Evolutionary conservation across 2,329 filamentous ascomycete species (phyloP).

Genomic region (Lachnellula arida): DNA sequence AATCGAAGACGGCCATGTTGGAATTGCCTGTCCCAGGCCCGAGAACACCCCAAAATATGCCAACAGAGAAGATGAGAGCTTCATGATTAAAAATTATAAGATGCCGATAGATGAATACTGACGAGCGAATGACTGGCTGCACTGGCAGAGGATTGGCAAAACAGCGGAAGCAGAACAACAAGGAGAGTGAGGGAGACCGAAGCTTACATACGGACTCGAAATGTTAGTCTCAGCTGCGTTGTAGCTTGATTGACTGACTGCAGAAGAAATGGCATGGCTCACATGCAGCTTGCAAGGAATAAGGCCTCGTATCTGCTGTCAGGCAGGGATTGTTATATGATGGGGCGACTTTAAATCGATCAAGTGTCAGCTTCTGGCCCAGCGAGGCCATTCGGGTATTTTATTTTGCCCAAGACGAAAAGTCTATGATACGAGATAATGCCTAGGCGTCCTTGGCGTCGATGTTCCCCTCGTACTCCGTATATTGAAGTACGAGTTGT

Average conservation of each 20-base stretch:
- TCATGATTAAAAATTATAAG: slow-evolving; percentile 24
- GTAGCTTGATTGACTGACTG: neutral
- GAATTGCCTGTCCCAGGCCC: slow-evolving; percentile 37
- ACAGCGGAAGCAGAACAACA: slow-evolving; percentile 1
- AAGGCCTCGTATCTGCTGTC: neutral
- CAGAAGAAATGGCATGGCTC: neutral
- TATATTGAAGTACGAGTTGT: too few relatives aligned
- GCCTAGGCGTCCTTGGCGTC: too few relatives aligned
- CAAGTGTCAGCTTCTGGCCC: neutral
- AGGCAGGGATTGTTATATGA: neutral
- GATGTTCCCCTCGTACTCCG: too few relatives aligned
- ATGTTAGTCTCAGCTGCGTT: slow-evolving; percentile 17
- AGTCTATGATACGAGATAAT: too few relatives aligned
- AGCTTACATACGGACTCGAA: slow-evolving; percentile 10
- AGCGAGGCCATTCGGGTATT: too few relatives aligned
- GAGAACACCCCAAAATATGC: slow-evolving; percentile 14
- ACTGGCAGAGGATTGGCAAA: slow-evolving; percentile 12
- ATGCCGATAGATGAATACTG: slow-evolving; percentile 4
- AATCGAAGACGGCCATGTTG: slow-evolving; percentile 55
- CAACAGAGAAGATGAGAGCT: slow-evolving; percentile 15
- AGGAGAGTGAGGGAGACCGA: neutral
- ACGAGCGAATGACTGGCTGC: slow-evolving; percentile 21
- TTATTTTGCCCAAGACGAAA: too few relatives aligned
- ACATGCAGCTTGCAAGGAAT: neutral
- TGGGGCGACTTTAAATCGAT: neutral